Base-by-base conservation (phyloP, 176 grass and related monocot species). In the Oryza longistaminata region DNA sequence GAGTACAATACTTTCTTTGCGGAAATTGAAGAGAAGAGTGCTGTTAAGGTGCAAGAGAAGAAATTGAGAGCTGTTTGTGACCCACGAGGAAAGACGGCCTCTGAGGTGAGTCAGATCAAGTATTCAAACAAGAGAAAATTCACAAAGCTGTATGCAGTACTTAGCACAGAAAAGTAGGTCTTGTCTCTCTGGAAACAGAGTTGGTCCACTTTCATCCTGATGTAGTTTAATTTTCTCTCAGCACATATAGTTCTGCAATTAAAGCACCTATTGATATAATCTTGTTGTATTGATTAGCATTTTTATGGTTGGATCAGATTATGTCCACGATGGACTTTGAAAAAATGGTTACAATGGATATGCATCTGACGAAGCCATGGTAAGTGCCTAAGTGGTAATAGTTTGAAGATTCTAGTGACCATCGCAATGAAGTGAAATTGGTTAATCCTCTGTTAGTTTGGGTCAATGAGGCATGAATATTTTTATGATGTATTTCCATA, bases 341-440 rank as follows among this genome's bases (percentile, higher is more conserved):
- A 2, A 46, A 46, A 46, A 46, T 46, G 44, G 44, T 46, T 46
- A 46, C 81, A 40, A 83, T 83, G 58, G 81, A 74, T 83, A 70
- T 74, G 11, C 81, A 83, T 74, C 81, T 40, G 46, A 49, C 58
- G 21, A 14, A 49, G 12, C 68, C 70, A 24, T 83, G 81, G 81
- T 26, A 26, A 26, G 26, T 26, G 26, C 26, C 26, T 83, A 40
- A 83, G 70, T 83, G 46, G 8, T 46, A 46, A 39, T 46, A 46
- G 44, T 70, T 58, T 58, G 1, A 27, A 11, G 16, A 16, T 24
- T 25, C 9, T 82, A 3, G 2, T 55, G 4, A 25, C 2, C 12
- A 81, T 21, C 31, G 6, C 5, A 46, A 46, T 46, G 44, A 46
- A 46, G 44, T 46, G 44, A 46, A 46, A 12, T 12, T 46, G 10